Base-by-base conservation (phyloP, 1,284 basidiomycete genomes). In the Ceratobasidium sp. region DNA sequence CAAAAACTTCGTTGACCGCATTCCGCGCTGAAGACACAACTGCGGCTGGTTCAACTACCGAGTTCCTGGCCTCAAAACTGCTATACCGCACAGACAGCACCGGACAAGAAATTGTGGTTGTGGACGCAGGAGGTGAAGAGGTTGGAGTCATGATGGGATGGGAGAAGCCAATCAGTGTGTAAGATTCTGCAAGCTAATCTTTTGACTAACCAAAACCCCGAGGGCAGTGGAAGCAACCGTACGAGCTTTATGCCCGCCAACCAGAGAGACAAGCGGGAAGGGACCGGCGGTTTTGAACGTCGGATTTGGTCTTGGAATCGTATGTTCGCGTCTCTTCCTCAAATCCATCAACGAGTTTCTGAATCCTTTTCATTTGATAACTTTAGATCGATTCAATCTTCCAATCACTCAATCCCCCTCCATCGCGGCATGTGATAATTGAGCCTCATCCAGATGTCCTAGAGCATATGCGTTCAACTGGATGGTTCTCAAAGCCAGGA, bases 111-210 rank as follows among this genome's bases (percentile, higher is more conserved):
- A 87, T 95, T 30, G 95, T 93, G 76, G 81, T 92, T 28, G 83
- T 96, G 58, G 86, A 89, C 74, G 86, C 90, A 43, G 90, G 88
- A 23, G 88, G 89, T 73, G 89, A 88, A 52, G 87, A 91, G 80
- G 87, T 95, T 0, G 91, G 91, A 6, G 95, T 98, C 9, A 98
- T 98, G 96, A 98, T 98, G 95, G 94, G 94, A 1, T 97, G 95
- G 95, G 95, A 97, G 80, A 83, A 84, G 73, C 87, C 84, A 7
- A 92, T 98, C 77, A 98, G 89, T 90, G 78, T 79, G 84, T 82
- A 28, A 11, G 6, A 38, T 11, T 11, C 35, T 38, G 4, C 35
- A 38, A 38, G 35, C 11, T 5, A 11, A 4, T 5, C 16, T 6
- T 16, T 71, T 50, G 63, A 55, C 47, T 58, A 11, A 63, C 38